Conservation (phyloP, 148 eudicot genomes). For the Rhododendron mucronatum region DNA sequence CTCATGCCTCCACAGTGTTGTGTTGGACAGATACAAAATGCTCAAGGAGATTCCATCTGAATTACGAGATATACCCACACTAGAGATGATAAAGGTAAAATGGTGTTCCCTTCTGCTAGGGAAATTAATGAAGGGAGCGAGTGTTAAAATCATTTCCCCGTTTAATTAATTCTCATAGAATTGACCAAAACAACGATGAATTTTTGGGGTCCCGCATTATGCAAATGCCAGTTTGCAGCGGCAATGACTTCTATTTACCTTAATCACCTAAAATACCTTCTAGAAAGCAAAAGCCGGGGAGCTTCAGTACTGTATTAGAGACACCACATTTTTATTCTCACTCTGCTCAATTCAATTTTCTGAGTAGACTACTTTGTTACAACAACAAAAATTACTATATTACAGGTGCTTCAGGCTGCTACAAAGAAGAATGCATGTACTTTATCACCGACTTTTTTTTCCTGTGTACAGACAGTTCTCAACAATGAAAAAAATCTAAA, state of each 20-base stretch:
- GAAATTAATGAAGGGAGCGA: background rate
- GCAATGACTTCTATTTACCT: background rate
- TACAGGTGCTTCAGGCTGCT: background rate
- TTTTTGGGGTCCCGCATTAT: no score
- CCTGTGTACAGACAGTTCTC: background rate
- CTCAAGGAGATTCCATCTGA: background rate
- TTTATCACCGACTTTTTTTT: background rate
- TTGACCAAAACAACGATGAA: no score
- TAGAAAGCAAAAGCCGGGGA: background rate
- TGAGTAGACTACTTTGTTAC: background rate
- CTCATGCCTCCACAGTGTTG: background rate
- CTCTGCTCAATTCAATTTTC: background rate
- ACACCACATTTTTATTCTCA: background rate
- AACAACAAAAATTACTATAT: background rate
- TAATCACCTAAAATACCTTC: background rate
- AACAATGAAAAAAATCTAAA: background rate
- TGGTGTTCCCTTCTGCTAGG: background rate
- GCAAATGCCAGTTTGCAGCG: no score
- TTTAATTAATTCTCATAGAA: no score
- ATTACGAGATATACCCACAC: background rate
- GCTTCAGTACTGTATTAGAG: background rate
- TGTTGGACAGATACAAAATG: background rate
- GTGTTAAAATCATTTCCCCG: no score
- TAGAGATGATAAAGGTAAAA: background rate
- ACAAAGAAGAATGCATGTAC: background rate